Percentiles rank a stretch among this genome's conserved stretches.
phyloP scores from a whole-genome alignment of 129 eudicot species.

The Escallonia herrerae region DNA sequence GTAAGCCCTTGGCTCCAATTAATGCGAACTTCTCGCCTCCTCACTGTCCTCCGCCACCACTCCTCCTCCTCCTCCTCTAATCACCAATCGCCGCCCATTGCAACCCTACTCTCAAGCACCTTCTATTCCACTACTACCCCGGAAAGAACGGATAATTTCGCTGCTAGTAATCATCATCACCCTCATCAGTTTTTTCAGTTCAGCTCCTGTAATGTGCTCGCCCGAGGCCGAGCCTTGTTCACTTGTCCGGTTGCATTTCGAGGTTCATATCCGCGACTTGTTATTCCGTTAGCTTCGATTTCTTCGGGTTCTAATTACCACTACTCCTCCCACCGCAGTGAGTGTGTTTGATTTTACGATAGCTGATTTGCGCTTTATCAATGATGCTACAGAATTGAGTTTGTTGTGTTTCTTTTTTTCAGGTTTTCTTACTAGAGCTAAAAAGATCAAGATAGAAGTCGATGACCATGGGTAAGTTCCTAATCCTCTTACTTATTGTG shows the following conservation, averaged over 20 bases:
- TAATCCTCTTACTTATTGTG: neutral
- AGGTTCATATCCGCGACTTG: neutral
- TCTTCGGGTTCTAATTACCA: slow-evolving; percentile 7
- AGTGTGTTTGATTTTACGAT: neutral
- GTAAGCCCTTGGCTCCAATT: neutral
- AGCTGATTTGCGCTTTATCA: neutral
- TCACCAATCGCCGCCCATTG: neutral
- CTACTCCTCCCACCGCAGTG: slow-evolving; percentile 33
- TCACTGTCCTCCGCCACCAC: slow-evolving; percentile 29
- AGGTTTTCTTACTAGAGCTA: slow-evolving; percentile 76
- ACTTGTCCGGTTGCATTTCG: slow-evolving; percentile 5
- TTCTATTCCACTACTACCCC: too few species aligned
- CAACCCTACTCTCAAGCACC: too few species aligned
- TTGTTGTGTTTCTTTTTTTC: slow-evolving; percentile 12
- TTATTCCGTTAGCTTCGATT: neutral
- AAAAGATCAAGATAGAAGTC: slow-evolving; percentile 50
- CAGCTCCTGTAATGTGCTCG: neutral
- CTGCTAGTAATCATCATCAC: neutral
- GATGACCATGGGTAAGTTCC: slow-evolving; percentile 71
- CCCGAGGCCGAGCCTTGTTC: slow-evolving; percentile 5
- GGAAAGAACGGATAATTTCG: too few species aligned
- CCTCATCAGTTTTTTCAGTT: slow-evolving; percentile 4
- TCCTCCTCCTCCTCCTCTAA: slow-evolving; percentile 8
- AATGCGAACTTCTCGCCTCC: slow-evolving; percentile 27
- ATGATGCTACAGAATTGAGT: neutral